A percentile compares a stretch with the other conserved stretches of the same genome.
These are phyloP conservation scores for Zostera marina DNA, from an alignment of 116 monocot genomes.

Conservation along the genomic window DNA sequence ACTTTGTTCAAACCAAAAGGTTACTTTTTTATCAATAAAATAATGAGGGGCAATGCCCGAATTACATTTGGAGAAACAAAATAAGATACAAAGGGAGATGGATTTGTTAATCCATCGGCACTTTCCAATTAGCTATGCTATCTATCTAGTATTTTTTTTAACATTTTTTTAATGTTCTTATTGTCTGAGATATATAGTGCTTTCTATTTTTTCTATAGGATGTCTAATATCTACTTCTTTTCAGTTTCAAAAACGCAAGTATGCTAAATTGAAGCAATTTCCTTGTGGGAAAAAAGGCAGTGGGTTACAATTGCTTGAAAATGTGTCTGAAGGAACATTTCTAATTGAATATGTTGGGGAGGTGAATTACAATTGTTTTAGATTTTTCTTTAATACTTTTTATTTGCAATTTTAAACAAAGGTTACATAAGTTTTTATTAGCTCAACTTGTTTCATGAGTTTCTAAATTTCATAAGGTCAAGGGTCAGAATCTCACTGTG, in stretches of 20 bases:
- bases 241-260: conserved; percentile 89
- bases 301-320: conserved; percentile 62
- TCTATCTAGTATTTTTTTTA: too few species aligned
- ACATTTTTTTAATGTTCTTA: conserved; percentile 3
- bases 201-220: neutral
- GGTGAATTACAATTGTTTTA: conserved; percentile 22
- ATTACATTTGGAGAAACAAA: too few species aligned
- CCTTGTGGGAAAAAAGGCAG: conserved; percentile 87
- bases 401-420: neutral
- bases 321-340: conserved; percentile 55
- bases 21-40: conserved; percentile 13
- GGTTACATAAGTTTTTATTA: too few species aligned
- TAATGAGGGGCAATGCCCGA: too few species aligned
- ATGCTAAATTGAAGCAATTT: conserved; percentile 66
- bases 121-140: too few species aligned
- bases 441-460: too few species aligned
- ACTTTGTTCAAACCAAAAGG: conserved; percentile 91
- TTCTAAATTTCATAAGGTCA: too few species aligned
- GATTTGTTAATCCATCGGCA: too few species aligned
- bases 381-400: neutral
- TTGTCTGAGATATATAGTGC: neutral
- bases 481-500: too few species aligned
- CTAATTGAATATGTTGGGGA: conserved; percentile 99
- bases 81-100: too few species aligned
- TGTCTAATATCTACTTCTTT: conserved; percentile 2